Conservation (phyloP, 2,329 filamentous ascomycete species). For the Exutisphaerella laricina region DNA sequence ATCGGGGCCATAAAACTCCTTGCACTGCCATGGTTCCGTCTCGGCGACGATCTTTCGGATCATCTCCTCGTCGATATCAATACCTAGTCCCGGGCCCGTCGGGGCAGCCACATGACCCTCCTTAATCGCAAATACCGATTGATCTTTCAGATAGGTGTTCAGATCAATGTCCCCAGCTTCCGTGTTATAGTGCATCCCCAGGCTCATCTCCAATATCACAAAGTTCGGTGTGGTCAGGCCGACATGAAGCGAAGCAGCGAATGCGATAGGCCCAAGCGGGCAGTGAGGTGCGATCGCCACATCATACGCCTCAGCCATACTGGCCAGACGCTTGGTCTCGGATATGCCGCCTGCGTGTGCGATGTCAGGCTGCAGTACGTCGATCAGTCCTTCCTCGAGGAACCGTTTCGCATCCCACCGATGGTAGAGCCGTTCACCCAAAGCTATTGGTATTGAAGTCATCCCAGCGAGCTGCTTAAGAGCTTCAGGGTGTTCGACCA, state of each 20-base stretch:
- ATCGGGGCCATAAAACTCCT: constrained; percentile 63
- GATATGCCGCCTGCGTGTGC: constrained; percentile 66
- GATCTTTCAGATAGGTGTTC: constrained; percentile 30
- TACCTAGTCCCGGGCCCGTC: constrained; percentile 29
- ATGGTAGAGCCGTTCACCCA: constrained; percentile 66
- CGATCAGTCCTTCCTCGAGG: constrained; percentile 61
- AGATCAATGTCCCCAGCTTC: constrained; percentile 58
- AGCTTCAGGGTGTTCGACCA: constrained; percentile 63
- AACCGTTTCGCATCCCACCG: constrained; percentile 71
- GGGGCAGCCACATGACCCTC: constrained; percentile 27
- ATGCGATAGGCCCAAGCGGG: constrained; percentile 65
- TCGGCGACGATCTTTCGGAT: constrained; percentile 55
- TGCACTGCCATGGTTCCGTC: constrained; percentile 59
- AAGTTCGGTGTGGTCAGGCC: constrained; percentile 59
- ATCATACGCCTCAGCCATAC: constrained; percentile 68
- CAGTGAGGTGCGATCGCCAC: constrained; percentile 65
- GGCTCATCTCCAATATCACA: constrained; percentile 70
- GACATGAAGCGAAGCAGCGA: constrained; percentile 66
- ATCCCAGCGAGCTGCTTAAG: constrained; percentile 56
- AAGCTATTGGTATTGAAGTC: constrained; percentile 60
- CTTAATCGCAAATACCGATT: constrained; percentile 26
- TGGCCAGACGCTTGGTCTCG: constrained; percentile 62
- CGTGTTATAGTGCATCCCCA: constrained; percentile 73
- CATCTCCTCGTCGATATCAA: constrained; percentile 56
- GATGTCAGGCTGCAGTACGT: constrained; percentile 69